Evolutionary conservation across 805 yeast genomes (phyloP).

Genomic region (Teunomyces barrocoloradensis): DNA sequence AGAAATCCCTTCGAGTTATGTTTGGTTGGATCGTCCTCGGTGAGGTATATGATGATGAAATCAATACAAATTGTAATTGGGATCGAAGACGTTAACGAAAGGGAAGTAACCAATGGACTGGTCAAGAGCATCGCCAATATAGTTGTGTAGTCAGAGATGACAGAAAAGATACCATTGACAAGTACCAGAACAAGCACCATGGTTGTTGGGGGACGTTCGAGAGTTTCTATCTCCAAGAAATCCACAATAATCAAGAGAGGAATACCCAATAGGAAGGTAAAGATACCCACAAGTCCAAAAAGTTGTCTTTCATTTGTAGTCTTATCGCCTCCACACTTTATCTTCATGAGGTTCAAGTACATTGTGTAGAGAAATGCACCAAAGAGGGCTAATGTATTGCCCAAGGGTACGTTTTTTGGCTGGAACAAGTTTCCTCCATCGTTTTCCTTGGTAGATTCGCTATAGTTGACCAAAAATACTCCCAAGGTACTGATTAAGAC

Average conservation of each 20-base stretch:
- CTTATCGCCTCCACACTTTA: conserved; percentile 44
- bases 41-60: conserved; percentile 30
- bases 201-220: conserved; percentile 36
- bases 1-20: conserved; percentile 22
- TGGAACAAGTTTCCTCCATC: conserved; percentile 22
- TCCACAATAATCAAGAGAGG: conserved; percentile 40
- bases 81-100: conserved; percentile 50
- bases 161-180: conserved; percentile 44
- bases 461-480: conserved; percentile 43
- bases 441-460: conserved; percentile 22
- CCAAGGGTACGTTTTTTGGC: conserved; percentile 41
- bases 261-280: conserved; percentile 36
- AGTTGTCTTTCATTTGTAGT: conserved; percentile 46
- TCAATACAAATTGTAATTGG: conserved; percentile 54
- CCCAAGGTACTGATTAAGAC: conserved; percentile 46
- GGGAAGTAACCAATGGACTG: conserved; percentile 51
- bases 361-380: conserved; percentile 49
- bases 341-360: conserved; percentile 43
- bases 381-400: conserved; percentile 43
- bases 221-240: conserved; percentile 36
- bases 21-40: conserved; percentile 15
- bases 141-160: conserved; percentile 49
- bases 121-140: conserved; percentile 52
- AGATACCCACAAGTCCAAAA: conserved; percentile 47
- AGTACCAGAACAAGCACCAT: conserved; percentile 33